These are phyloP conservation scores for Knufia petricola DNA, from an alignment of 2,329 filamentous ascomycete species.

Conservation along the genomic window DNA sequence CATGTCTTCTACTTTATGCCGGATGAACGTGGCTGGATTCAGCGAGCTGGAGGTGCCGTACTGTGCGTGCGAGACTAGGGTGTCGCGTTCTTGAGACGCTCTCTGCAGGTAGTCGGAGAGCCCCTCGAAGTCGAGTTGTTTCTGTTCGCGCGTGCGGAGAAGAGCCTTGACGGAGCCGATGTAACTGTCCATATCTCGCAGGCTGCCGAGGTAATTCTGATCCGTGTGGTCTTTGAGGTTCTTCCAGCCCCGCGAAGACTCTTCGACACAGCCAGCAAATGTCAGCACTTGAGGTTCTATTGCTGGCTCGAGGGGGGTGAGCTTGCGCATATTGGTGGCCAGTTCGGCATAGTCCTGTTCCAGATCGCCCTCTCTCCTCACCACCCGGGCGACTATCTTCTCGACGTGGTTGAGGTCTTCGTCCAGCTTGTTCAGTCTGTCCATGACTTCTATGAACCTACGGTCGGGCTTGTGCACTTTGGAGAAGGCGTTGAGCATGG, in stretches of 20 bases:
- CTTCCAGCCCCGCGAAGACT: constrained; percentile 68
- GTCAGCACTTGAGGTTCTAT: constrained; percentile 73
- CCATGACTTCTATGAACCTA: constrained; percentile 86
- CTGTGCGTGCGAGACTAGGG: constrained; percentile 57
- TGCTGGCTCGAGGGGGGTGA: constrained; percentile 78
- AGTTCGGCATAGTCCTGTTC: constrained; percentile 83
- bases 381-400: constrained; percentile 88
- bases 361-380: constrained; percentile 75
- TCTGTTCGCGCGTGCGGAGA: constrained; percentile 88
- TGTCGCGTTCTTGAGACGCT: constrained; percentile 75
- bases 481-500: constrained; percentile 92
- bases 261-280: constrained; percentile 78
- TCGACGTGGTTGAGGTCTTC: constrained; percentile 89
- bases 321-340: constrained; percentile 87
- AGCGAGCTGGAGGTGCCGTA: constrained; percentile 44
- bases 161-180: constrained; percentile 77
- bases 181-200: constrained; percentile 94
- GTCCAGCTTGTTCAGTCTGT: constrained; percentile 85
- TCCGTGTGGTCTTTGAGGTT: constrained; percentile 84
- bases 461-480: constrained; percentile 94
- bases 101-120: constrained; percentile 93
- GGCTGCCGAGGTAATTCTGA: constrained; percentile 84
- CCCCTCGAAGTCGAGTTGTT: constrained; percentile 94
- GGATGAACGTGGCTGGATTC: constrained; percentile 76
- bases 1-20: constrained; percentile 91